Base-by-base conservation (phyloP, 768 basidiomycete species). In the Dacryopinax primogenitus region DNA sequence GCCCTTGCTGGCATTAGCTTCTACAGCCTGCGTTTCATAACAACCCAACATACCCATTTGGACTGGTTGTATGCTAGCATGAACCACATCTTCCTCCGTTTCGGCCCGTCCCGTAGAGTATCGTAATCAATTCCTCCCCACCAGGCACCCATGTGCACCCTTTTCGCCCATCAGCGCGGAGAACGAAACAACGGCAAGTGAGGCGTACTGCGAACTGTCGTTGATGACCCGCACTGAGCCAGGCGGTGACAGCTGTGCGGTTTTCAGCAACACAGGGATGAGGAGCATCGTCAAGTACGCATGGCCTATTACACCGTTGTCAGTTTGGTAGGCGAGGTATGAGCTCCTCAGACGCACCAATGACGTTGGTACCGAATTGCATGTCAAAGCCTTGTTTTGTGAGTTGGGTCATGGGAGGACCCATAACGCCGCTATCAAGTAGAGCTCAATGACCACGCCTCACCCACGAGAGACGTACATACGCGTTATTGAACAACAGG, bases 361-460 rank as follows among this genome's bases (percentile, higher is more conserved):
- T 67, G 30, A 82, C 80, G 67, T 84, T 84, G 0, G 79, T 81
- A 13, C 81, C 83, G 63, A 83, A 85, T 63, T 81, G 79, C 18
- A 81, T 69, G 68, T 84, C 84, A 64, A 80, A 83, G 3, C 82
- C 82, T 26, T 81, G 77, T 15, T 67, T 73, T 0, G 81, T 84
- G 26, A 78, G 63, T 26, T 71, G 68, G 23, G 78, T 76, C 0
- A 77, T 65, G 0, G 80, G 78, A 2, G 76, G 68, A 0, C 66
- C 64, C 79, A 83, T 83, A n/a, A 83, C 76, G 0, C 82, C 84
- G 1, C 82, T 84, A 9, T 6, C 51, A 13, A 26, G 11, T 23
- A 47, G 11, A 9, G 12, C 12, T 30, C 11, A 11, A 30, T 11
- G 23, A 11, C 6, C 30, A 26, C 7, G 4, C 51, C 3, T 30